These are phyloP conservation scores for Colletotrichum spaethianum DNA, from an alignment of 2,329 filamentous ascomycete species.

Conservation along the genomic window DNA sequence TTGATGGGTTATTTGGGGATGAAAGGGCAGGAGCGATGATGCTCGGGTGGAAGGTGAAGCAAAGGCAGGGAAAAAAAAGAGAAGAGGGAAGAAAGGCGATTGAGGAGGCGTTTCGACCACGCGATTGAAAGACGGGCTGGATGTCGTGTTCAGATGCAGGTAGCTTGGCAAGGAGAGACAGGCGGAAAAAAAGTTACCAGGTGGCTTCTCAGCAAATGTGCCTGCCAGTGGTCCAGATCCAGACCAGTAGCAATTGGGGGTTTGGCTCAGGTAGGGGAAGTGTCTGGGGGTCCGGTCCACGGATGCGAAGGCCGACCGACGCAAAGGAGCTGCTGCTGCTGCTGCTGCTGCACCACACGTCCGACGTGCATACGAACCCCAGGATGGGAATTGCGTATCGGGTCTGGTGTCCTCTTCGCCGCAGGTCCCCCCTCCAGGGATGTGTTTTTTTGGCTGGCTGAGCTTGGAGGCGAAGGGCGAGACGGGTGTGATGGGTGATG, in stretches of 20 bases:
- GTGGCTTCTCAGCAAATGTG: conserved; percentile 41
- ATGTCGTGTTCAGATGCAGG: conserved; percentile 41
- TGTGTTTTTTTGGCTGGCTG: conserved; percentile 28
- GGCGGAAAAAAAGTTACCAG: conserved; percentile 40
- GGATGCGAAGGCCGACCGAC: conserved; percentile 32
- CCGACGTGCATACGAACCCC: conserved; percentile 36
- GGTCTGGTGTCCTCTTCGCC: conserved; percentile 23
- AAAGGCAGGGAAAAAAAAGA: conserved; percentile 24
- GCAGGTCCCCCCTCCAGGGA: conserved; percentile 22
- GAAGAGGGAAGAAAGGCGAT: conserved; percentile 39
- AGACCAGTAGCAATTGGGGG: conserved; percentile 23
- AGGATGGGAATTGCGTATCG: conserved; percentile 24
- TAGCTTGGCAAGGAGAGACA: conserved; percentile 37
- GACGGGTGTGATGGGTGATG: neutral
- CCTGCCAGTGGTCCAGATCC: conserved; percentile 45
- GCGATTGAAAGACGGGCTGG: conserved; percentile 35
- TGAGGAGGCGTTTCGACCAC: conserved; percentile 39
- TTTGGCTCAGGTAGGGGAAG: conserved; percentile 11
- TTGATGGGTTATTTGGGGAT: conserved; percentile 34
- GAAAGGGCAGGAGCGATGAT: conserved; percentile 40
- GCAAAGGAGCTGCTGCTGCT: conserved; percentile 20
- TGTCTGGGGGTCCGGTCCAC: conserved; percentile 15
- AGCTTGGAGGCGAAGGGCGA: conserved; percentile 21
- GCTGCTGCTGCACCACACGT: conserved; percentile 21
- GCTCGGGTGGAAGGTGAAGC: conserved; percentile 14